These are phyloP conservation scores for Tetrapisispora namnaoensis DNA, from an alignment of 805 yeast genomes.

Conservation along the genomic window DNA sequence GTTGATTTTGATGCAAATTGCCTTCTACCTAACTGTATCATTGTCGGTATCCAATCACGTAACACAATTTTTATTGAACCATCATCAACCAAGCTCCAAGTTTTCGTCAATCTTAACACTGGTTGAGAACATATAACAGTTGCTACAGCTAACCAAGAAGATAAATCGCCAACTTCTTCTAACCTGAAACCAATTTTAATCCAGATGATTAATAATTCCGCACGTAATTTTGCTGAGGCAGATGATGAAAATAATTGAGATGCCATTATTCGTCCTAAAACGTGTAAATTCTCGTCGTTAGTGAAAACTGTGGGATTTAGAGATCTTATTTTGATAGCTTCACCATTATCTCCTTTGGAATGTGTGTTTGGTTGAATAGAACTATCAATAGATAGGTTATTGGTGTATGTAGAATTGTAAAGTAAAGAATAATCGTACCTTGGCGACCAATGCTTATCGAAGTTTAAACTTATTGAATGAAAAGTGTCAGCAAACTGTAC, in stretches of 20 bases:
- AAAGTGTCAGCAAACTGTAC: conserved; percentile 44
- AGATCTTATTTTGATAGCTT: not conserved
- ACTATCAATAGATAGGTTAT: not conserved
- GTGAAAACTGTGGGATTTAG: conserved; percentile 73
- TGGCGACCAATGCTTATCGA: conserved; percentile 68
- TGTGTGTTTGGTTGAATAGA: not conserved
- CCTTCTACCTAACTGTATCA: conserved; percentile 77
- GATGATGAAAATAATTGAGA: conserved; percentile 49
- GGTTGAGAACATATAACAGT: conserved; percentile 77
- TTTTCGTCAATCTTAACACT: conserved; percentile 55
- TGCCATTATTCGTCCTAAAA: conserved; percentile 58
- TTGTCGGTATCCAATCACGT: conserved; percentile 87
- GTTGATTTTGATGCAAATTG: conserved; percentile 49
- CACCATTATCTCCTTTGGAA: conserved; percentile 24
- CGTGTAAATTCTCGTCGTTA: conserved; percentile 57
- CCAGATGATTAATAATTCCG: conserved; percentile 69
- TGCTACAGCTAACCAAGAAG: conserved; percentile 87
- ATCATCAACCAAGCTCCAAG: conserved; percentile 67
- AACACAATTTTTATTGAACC: conserved; percentile 50
- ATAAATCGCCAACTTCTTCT: conserved; percentile 82
- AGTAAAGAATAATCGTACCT: conserved; percentile 67
- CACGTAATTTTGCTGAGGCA: conserved; percentile 34
- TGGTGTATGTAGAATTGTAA: conserved; percentile 36
- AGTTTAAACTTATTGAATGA: conserved; percentile 55
- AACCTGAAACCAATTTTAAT: conserved; percentile 69